Evolutionary conservation across 2,329 filamentous ascomycete species (phyloP), one percentile per base, ranked within the genome.

Genomic region (Rhynchosporium agropyri): DNA sequence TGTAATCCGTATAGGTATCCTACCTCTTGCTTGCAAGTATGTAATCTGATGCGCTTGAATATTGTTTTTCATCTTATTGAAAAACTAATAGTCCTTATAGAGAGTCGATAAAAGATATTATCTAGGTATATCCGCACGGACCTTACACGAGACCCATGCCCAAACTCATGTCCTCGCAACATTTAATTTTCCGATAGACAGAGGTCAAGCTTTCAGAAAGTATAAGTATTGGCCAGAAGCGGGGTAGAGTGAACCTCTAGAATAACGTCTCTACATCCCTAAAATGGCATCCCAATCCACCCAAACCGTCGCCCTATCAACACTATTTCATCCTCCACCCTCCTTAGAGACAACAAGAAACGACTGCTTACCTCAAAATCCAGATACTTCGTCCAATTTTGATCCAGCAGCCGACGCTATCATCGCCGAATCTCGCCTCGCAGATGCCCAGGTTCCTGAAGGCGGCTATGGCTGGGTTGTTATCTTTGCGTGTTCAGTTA

Each of bases 401-500:
- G 67, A 69, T 48, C 69, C 70, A 13, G 63, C 66, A 50, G 45
- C 63, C 20, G 74, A 77, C 56, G 73, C 75, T 15, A 67, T 76
- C 10, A 74, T 82, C 65, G 74, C 78, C 53, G 78, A 78, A 2
- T 83, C 80, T 0, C 76, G 75, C 3, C 65, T 77, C 2, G 79
- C 77, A 4, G 81, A 83, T 69, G 76, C 78, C 0, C 67, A 77
- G 33, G 78, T 77, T 0, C 83, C 83, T 0, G 82, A 85, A 53
- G 83, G 83, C 33, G 83, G 82, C 29, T 83, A 84, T 68, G 83
- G 82, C 64, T 85, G 83, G 83, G 76, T 80, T 13, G 76, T 87
- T 7, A 80, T 87, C 29, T 74, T 73, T 3, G 77, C 76, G 38
- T 84, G 81, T 67, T 78, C 80, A 2, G 69, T 83, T 1, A 69